Percentiles rank a stretch among this genome's conserved stretches.
phyloP scores from a whole-genome alignment of 805 yeast species.

The Myxozyma geophila region DNA sequence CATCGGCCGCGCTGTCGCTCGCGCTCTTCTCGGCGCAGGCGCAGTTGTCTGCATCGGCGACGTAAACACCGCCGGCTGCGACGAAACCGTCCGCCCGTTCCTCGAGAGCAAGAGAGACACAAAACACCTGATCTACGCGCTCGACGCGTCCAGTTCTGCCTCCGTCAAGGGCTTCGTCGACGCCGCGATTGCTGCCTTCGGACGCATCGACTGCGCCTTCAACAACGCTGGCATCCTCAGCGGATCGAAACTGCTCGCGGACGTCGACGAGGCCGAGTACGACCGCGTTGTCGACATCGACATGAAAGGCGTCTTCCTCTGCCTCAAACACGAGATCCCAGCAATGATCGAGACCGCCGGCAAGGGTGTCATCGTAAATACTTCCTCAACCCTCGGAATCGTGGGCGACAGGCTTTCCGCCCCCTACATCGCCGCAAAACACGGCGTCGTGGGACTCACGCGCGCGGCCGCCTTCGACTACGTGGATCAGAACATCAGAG shows the following conservation, averaged over 20 bases:
- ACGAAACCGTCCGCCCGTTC: not conserved
- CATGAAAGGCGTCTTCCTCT: constrained; percentile 46
- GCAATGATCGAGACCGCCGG: constrained; percentile 43
- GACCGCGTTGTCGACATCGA: constrained; percentile 45
- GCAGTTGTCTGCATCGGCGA: constrained; percentile 9
- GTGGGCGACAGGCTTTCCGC: constrained; percentile 47
- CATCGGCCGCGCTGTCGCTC: constrained; percentile 10
- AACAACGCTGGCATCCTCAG: constrained; percentile 83
- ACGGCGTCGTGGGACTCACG: constrained; percentile 47
- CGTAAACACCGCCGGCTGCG: constrained; percentile 10
- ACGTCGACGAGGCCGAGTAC: constrained; percentile 45
- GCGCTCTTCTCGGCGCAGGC: not conserved
- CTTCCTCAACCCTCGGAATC: constrained; percentile 47
- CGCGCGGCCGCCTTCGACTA: constrained; percentile 59
- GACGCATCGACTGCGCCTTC: constrained; percentile 77
- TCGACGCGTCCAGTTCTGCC: constrained; percentile 35
- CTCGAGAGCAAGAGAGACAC: not conserved
- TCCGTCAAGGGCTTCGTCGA: constrained; percentile 43
- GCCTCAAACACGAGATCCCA: constrained; percentile 45
- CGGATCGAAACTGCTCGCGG: constrained; percentile 43
- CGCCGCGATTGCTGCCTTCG: constrained; percentile 67
- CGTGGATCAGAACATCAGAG: constrained; percentile 59
- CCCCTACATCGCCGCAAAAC: constrained; percentile 48
- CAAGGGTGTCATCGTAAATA: constrained; percentile 43
- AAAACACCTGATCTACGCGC: constrained; percentile 39